These are phyloP conservation scores for Coemansia sp. DNA, from an alignment of 371 early-diverging fungal genomes.

Conservation along the genomic window DNA sequence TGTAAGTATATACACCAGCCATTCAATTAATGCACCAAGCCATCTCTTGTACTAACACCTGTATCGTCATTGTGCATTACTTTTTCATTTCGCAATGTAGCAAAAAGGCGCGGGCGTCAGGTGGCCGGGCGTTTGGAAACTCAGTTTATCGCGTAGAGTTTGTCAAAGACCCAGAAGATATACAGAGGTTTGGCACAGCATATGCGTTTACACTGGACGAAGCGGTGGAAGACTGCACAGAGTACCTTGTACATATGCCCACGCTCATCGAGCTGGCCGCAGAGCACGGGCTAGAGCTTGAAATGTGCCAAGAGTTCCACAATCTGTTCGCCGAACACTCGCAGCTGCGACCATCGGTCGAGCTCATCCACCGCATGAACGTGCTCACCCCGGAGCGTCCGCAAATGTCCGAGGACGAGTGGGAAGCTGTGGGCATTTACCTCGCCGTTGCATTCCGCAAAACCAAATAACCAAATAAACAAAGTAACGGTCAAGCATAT, in stretches of 20 bases:
- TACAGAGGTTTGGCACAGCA: slow-evolving; percentile 75
- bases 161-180: slow-evolving; percentile 60
- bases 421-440: slow-evolving; percentile 85
- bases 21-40: neutral
- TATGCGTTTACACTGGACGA: slow-evolving; percentile 95
- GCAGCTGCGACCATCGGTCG: slow-evolving; percentile 55
- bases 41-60: neutral
- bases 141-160: slow-evolving; percentile 81
- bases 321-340: slow-evolving; percentile 68
- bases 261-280: slow-evolving; percentile 67
- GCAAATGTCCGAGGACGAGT: slow-evolving; percentile 76
- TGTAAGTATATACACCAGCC: slow-evolving; percentile 55
- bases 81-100: slow-evolving; percentile 10
- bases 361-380: slow-evolving; percentile 76
- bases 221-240: slow-evolving; percentile 97
- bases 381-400: slow-evolving; percentile 71
- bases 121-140: slow-evolving; percentile 72
- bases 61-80: neutral
- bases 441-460: slow-evolving; percentile 57
- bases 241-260: slow-evolving; percentile 90
- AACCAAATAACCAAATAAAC: neutral
- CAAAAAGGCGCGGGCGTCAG: slow-evolving; percentile 17
- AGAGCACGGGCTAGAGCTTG: slow-evolving; percentile 77
- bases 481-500: neutral
- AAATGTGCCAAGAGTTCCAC: slow-evolving; percentile 77